Percentiles rank a stretch among this genome's conserved stretches.
These are phyloP conservation scores for Colletotrichum euphorbiae DNA, from an alignment of 2,329 filamentous ascomycete genomes.

Conservation along the genomic window DNA sequence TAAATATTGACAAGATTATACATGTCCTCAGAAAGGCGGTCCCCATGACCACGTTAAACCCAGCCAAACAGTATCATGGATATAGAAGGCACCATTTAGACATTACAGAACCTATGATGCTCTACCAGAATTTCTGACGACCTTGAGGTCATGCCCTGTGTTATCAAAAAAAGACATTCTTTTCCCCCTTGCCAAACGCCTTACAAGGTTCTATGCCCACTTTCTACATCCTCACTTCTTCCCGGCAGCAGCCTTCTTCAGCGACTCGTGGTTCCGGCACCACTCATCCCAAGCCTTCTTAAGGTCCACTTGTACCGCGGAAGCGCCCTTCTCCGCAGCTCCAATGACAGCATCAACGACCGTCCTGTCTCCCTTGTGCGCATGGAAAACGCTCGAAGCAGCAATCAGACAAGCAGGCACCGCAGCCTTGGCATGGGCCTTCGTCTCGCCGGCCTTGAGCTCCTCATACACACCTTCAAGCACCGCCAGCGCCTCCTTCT, in stretches of 20 bases:
- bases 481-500: constrained; percentile 63
- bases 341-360: constrained; percentile 73
- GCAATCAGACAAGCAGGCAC: constrained; percentile 79
- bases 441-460: constrained; percentile 70
- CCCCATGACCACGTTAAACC: too few relatives aligned
- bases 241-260: constrained; percentile 35
- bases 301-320: constrained; percentile 21
- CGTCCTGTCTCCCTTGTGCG: constrained; percentile 64
- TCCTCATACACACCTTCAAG: constrained; percentile 77
- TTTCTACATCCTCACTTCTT: not conserved
- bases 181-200: constrained; percentile 42
- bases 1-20: too few relatives aligned
- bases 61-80: not conserved
- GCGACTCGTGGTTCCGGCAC: constrained; percentile 36
- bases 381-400: constrained; percentile 69
- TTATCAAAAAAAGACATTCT: not conserved
- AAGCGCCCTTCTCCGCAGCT: constrained; percentile 62
- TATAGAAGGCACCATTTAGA: not conserved
- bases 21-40: too few relatives aligned
- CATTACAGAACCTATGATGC: not conserved
- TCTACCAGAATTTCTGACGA: constrained; percentile 1
- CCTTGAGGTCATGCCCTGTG: not conserved
- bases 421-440: constrained; percentile 78
- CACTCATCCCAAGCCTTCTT: constrained; percentile 39
- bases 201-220: not conserved